phyloP scores from a whole-genome alignment of 2,329 filamentous ascomycete genomes.

The Fragosphaeria purpurea region DNA sequence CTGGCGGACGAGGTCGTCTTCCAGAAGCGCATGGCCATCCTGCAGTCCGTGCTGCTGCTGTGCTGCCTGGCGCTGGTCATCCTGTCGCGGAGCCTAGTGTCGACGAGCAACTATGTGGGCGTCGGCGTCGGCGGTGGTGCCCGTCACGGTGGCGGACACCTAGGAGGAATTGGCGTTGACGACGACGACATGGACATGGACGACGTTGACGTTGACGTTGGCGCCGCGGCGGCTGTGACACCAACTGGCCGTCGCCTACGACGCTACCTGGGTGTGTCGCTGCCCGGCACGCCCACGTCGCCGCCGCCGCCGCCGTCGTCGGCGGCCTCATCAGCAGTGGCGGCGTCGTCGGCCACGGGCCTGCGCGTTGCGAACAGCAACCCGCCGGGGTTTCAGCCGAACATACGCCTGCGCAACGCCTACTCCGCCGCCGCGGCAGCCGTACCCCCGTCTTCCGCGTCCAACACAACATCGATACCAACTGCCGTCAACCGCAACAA shows the following conservation, averaged over 20 bases:
- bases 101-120: slow-evolving; percentile 1
- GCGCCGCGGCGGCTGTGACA: slow-evolving; percentile 4
- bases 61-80: slow-evolving; percentile 81
- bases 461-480: not conserved
- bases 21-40: slow-evolving; percentile 84
- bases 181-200: not conserved
- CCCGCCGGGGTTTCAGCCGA: slow-evolving; percentile 7
- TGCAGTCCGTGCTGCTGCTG: slow-evolving; percentile 79
- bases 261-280: not conserved
- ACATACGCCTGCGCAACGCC: slow-evolving; percentile 3
- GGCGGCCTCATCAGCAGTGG: too few relatives aligned
- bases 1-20: slow-evolving; percentile 87
- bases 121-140: not conserved
- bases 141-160: not conserved
- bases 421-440: slow-evolving; percentile 1
- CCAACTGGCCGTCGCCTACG: slow-evolving; percentile 8
- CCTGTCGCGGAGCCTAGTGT: slow-evolving; percentile 51
- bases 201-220: not conserved
- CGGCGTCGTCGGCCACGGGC: not conserved
- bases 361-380: slow-evolving; percentile 1
- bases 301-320: slow-evolving; percentile 16
- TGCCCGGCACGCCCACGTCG: slow-evolving; percentile 22
- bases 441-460: not conserved
- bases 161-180: too few relatives aligned
- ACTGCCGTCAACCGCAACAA: slow-evolving; percentile 18